Base-by-base conservation (phyloP, 169 alveolate species). In the Eimeria mitis region DNA sequence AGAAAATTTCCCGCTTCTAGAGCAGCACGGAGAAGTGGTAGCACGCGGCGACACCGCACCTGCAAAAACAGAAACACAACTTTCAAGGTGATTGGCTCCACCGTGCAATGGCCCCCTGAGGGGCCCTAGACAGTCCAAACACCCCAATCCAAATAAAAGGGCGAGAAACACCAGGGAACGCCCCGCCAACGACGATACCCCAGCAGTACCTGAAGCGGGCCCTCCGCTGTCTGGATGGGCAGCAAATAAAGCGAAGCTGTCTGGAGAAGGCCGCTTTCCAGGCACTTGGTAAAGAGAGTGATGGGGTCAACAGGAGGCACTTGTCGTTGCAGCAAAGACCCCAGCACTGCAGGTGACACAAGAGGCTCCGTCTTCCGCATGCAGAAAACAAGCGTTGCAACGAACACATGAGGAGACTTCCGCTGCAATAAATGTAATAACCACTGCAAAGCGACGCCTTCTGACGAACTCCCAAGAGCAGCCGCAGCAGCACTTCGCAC, bases 221-320 rank as follows among this genome's bases (percentile, higher is more conserved):
- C 95, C 84, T 91, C 95, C 47, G 85, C 49, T 21, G 63, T 56
- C 71, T 91, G 95, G 47, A 91, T 81, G 31, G 85, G 83, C 49
- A 91, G 85, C 78, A 91, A 68, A 42, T 91, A 91, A 21, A 91
- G 95, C 44, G 95, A 75, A 37, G 95, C 95, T 37, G 95, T 91
- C 56, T 91, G 95, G n/a, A 91, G 83, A 44, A 91, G 71, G 34
- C 73, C 84, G 44, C 40, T 4, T 40, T 76, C 49, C 61, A 91
- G 71, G 84, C 89, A 81, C n/a, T 34, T 54, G 79, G 61, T 31
- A n/a, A 91, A 91, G 71, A 78, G 73, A 8, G 81, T 49, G 34
- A 54, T 42, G 40, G 95, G 95, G 65, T 81, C 90, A 25, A 76
- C 90, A 9, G 90, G 90, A 19, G 90, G 90, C 37, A 83, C 73